Evolutionary conservation across 495 filamentous ascomycete genomes (phyloP).

Genomic region (Tuber melanosporum): DNA sequence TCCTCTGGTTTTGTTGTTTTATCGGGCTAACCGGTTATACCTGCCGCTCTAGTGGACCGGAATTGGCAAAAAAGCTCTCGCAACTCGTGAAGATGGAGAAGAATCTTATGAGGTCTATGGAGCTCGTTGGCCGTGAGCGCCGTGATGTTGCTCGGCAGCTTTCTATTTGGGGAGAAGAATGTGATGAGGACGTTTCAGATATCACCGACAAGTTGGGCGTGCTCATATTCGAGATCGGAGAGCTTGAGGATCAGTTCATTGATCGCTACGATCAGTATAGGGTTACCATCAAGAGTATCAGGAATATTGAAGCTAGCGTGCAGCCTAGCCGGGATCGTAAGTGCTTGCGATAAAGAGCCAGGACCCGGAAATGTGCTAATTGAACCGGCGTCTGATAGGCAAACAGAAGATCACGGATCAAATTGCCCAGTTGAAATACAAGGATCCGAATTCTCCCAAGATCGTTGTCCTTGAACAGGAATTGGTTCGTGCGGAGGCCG

Average conservation of each 20-base stretch:
- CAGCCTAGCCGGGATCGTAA: slow-evolving; percentile 95
- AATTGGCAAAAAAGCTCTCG: slow-evolving; percentile 92
- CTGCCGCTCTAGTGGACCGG: slow-evolving; percentile 56
- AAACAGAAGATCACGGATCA: slow-evolving; percentile 99
- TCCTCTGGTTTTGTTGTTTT: neutral
- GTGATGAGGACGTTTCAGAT: slow-evolving; percentile 96
- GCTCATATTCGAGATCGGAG: slow-evolving; percentile 94
- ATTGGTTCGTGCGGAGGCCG: slow-evolving; percentile 94
- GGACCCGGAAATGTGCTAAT: neutral
- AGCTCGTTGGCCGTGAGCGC: slow-evolving; percentile 85
- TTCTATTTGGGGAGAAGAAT: slow-evolving; percentile 92
- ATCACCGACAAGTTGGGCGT: slow-evolving; percentile 98
- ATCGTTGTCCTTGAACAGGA: slow-evolving; percentile 98
- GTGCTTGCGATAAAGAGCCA: slow-evolving; percentile 36
- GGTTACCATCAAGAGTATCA: slow-evolving; percentile 97
- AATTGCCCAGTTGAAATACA: slow-evolving; percentile 98
- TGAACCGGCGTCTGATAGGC: slow-evolving; percentile 47
- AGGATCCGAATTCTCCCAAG: slow-evolving; percentile 94
- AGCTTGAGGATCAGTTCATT: slow-evolving; percentile 95
- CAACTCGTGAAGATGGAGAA: slow-evolving; percentile 99
- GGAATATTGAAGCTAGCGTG: slow-evolving; percentile 96
- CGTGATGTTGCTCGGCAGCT: slow-evolving; percentile 99
- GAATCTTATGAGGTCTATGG: slow-evolving; percentile 98
- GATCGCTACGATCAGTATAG: slow-evolving; percentile 99
- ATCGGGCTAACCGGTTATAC: slow-evolving; percentile 6